Percentiles rank a stretch among this genome's conserved stretches.
Evolutionary conservation across 441 rosid species (phyloP).

Genomic region (Daphne laureola): DNA sequence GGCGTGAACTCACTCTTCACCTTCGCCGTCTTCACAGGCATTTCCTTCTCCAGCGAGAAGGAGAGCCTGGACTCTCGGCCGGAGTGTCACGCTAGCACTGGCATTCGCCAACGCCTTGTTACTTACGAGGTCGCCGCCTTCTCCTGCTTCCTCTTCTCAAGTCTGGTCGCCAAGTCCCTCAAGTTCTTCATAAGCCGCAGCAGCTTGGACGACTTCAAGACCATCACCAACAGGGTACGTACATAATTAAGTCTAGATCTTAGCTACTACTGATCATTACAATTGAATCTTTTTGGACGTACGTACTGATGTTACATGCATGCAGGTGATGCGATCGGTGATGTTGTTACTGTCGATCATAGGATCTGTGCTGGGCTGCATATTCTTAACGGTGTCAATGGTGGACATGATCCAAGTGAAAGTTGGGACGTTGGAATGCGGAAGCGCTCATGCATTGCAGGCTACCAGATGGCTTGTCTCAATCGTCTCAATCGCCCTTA

Average conservation of each 20-base stretch:
- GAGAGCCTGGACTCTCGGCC: conserved; percentile 13
- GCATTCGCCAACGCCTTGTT: conserved; percentile 5
- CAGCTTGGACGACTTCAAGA: neutral
- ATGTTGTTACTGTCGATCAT: conserved; percentile 12
- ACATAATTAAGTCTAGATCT: no score
- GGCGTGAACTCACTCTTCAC: conserved; percentile 16
- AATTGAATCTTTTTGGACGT: no score
- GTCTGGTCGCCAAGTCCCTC: conserved; percentile 24
- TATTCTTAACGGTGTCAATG: conserved; percentile 22
- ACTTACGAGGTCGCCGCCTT: conserved; percentile 23
- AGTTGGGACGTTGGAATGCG: conserved; percentile 20
- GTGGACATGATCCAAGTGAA: conserved; percentile 21
- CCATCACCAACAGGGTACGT: neutral
- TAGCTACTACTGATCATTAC: no score
- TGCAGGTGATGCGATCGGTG: neutral
- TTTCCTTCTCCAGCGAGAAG: conserved; percentile 7
- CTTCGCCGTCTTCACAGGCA: conserved; percentile 15
- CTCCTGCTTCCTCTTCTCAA: conserved; percentile 19
- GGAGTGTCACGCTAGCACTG: conserved; percentile 15
- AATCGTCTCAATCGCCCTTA: conserved; percentile 16
- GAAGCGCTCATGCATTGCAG: conserved; percentile 2
- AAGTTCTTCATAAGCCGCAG: conserved; percentile 13
- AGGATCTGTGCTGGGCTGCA: conserved; percentile 18
- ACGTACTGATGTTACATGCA: no score
- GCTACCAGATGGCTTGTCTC: conserved; percentile 11